Evolutionary conservation across 1,284 basidiomycete genomes (phyloP).

Genomic region (Cystobasidium slooffiae): DNA sequence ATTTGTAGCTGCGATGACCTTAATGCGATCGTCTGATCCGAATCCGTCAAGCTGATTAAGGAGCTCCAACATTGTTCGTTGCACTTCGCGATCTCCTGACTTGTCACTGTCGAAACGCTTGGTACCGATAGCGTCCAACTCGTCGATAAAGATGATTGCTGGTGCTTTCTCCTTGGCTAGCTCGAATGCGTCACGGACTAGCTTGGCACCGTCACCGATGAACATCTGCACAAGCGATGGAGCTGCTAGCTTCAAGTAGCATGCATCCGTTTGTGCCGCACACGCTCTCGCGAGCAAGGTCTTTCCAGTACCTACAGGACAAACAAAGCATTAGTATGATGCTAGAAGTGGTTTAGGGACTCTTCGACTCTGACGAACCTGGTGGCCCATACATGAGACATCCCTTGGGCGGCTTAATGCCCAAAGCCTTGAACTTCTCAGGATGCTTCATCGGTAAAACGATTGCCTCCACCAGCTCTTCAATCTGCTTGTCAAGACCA

Average conservation of each 20-base stretch:
- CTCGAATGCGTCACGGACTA: slow-evolving; percentile 95
- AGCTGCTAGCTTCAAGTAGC: slow-evolving; percentile 77
- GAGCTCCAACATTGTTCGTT: slow-evolving; percentile 98
- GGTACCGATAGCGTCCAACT: slow-evolving; percentile 97
- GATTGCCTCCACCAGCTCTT: slow-evolving; percentile 78
- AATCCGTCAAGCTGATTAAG: slow-evolving; percentile 84
- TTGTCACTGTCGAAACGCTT: slow-evolving; percentile 99
- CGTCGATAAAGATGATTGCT: slow-evolving; percentile 99
- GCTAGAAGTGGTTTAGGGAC: not conserved
- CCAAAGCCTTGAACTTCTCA: slow-evolving; percentile 77
- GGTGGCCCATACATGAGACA: slow-evolving; percentile 80
- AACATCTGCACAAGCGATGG: slow-evolving; percentile 82
- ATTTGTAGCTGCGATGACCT: slow-evolving; percentile 99
- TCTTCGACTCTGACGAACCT: slow-evolving; percentile 59
- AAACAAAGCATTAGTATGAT: slow-evolving; percentile 4
- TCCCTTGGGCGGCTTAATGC: slow-evolving; percentile 79
- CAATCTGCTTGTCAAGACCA: slow-evolving; percentile 79
- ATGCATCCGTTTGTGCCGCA: slow-evolving; percentile 79
- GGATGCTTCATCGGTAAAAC: slow-evolving; percentile 80
- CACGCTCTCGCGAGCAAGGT: slow-evolving; percentile 76
- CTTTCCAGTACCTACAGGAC: slow-evolving; percentile 70
- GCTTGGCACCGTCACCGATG: slow-evolving; percentile 90
- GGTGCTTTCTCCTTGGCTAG: slow-evolving; percentile 97
- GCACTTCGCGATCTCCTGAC: slow-evolving; percentile 97
- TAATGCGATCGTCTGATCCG: slow-evolving; percentile 93